These are phyloP conservation scores for Sporodiniella umbellata DNA, from an alignment of 371 early-diverging fungal genomes.

Conservation along the genomic window DNA sequence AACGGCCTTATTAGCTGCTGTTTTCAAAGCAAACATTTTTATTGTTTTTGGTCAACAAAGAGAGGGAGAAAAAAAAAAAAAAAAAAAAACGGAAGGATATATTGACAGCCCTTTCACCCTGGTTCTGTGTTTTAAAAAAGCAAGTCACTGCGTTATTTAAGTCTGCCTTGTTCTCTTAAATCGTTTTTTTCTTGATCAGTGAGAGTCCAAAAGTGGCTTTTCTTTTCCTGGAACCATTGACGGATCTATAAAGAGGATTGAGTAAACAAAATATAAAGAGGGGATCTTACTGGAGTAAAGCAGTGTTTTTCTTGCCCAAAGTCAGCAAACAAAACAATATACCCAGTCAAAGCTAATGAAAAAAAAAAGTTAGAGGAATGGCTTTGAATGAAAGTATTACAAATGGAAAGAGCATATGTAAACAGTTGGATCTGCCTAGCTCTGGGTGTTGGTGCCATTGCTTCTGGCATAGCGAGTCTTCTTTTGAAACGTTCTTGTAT, in stretches of 20 bases:
- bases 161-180: constrained; percentile 41
- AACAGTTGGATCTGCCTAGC: constrained; percentile 38
- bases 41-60: constrained; percentile 4
- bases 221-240: constrained; percentile 42
- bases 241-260: too few relatives aligned
- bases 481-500: constrained; percentile 30
- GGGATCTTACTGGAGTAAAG: constrained; percentile 46
- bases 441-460: constrained; percentile 32
- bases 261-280: too few relatives aligned
- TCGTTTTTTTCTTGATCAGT: constrained; percentile 36
- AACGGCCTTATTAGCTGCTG: constrained; percentile 46
- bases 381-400: constrained; percentile 16
- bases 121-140: constrained; percentile 3
- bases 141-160: constrained; percentile 9
- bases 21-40: constrained; percentile 49
- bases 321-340: constrained; percentile 47
- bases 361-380: not conserved
- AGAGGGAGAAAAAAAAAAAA: not conserved
- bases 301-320: constrained; percentile 45
- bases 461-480: constrained; percentile 30
- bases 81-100: constrained; percentile 4
- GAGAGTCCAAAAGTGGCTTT: constrained; percentile 36
- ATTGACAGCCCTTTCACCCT: constrained; percentile 14
- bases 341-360: constrained; percentile 31
- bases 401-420: constrained; percentile 31